These are phyloP conservation scores for Calonectria fujianensis DNA, from an alignment of 2,329 filamentous ascomycete genomes.

Conservation along the genomic window DNA sequence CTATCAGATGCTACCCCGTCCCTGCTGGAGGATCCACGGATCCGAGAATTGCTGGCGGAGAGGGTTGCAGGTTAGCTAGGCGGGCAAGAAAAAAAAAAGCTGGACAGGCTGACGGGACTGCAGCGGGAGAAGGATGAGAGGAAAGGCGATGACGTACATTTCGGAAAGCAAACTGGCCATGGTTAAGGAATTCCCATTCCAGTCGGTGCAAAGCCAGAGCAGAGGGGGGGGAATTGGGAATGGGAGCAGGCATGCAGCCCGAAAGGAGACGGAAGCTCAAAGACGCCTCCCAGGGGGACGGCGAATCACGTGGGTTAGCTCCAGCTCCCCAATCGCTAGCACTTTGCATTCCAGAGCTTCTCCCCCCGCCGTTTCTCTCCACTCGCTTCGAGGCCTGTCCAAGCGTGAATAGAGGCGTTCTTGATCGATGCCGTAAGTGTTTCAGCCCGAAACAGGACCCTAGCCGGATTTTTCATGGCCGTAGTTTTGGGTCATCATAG, in stretches of 20 bases:
- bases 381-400: neutral
- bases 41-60: conserved; percentile 20
- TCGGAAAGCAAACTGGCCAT: conserved; percentile 18
- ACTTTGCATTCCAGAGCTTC: conserved; percentile 15
- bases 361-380: conserved; percentile 16
- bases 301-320: conserved; percentile 23
- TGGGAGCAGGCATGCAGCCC: conserved; percentile 20
- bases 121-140: neutral
- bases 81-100: neutral
- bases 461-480: neutral
- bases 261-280: conserved; percentile 11
- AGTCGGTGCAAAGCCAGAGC: conserved; percentile 8
- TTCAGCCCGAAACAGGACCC: conserved; percentile 18
- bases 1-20: conserved; percentile 24
- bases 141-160: conserved; percentile 17
- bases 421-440: neutral
- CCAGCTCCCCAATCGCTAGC: conserved; percentile 15
- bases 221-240: conserved; percentile 6
- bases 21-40: conserved; percentile 27
- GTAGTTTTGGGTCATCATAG: neutral
- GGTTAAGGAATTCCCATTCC: conserved; percentile 8
- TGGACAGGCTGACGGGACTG: neutral
- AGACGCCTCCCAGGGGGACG: neutral
- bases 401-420: conserved; percentile 13
- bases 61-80: conserved; percentile 11